These are phyloP conservation scores for Cavenderia fasciculata DNA, from an alignment of 78 protist genomes.

Conservation along the genomic window DNA sequence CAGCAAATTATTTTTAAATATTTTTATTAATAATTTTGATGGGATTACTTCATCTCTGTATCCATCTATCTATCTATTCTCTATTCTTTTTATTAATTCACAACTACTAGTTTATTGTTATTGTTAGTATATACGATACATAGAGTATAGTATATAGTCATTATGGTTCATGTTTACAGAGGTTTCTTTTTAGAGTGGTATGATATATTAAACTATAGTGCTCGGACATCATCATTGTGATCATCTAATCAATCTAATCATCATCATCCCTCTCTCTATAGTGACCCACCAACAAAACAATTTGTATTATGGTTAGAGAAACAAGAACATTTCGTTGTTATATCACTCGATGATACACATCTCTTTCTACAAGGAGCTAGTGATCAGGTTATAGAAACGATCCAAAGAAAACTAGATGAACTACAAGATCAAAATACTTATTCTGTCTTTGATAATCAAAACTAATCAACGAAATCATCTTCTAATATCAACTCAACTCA, in stretches of 20 bases:
- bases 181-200: slow-evolving; percentile 74
- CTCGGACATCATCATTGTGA: background rate
- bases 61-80: too few relatives aligned
- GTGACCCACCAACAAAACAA: slow-evolving; percentile 79
- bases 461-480: too few relatives aligned
- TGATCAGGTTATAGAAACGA: slow-evolving; percentile 32
- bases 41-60: too few relatives aligned
- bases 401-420: slow-evolving; percentile 71
- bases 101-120: too few relatives aligned
- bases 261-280: background rate
- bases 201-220: background rate
- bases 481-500: too few relatives aligned
- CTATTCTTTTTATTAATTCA: too few relatives aligned
- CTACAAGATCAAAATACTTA: slow-evolving; percentile 66
- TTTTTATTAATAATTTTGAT: too few relatives aligned
- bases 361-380: slow-evolving; percentile 57
- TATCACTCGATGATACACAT: slow-evolving; percentile 54
- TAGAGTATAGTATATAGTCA: too few relatives aligned
- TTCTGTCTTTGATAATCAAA: slow-evolving; percentile 36
- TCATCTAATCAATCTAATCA: background rate
- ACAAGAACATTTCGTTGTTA: slow-evolving; percentile 65
- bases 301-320: slow-evolving; percentile 47
- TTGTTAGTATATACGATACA: too few relatives aligned
- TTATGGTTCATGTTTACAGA: slow-evolving; percentile 63
- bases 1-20: too few relatives aligned